Conservation (phyloP, 1,284 basidiomycete genomes). For the Apiotrichum mycotoxinovorans region DNA sequence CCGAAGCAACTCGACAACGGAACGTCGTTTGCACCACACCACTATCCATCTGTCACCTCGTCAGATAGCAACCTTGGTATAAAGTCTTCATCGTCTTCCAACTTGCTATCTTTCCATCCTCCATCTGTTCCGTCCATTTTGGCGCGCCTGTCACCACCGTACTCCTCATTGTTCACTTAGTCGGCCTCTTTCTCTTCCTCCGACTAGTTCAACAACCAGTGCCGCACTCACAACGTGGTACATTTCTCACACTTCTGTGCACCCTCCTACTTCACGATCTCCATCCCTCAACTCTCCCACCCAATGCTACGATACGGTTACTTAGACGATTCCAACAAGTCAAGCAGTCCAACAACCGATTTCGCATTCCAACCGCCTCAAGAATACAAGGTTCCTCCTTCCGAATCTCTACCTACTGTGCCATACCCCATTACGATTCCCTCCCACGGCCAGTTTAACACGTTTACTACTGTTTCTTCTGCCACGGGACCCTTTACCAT, state of each 20-base stretch:
- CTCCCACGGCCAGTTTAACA: background rate
- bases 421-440: conserved; percentile 1
- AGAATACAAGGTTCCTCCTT: conserved; percentile 5
- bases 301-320: background rate
- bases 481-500: conserved; percentile 2
- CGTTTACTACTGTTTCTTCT: background rate
- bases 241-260: background rate
- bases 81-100: too few relatives aligned
- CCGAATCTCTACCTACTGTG: background rate
- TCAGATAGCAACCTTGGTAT: too few relatives aligned
- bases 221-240: too few relatives aligned
- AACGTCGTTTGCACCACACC: background rate
- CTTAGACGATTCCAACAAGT: background rate
- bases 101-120: too few relatives aligned
- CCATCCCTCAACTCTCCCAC: background rate
- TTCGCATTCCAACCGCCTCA: conserved; percentile 34
- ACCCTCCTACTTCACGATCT: background rate
- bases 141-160: background rate
- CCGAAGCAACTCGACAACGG: too few relatives aligned
- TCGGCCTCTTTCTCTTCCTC: too few relatives aligned
- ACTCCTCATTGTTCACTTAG: background rate
- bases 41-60: background rate
- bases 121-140: too few relatives aligned
- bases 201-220: too few relatives aligned
- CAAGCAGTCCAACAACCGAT: conserved; percentile 15